Percentiles rank a stretch among this genome's conserved stretches.
Conservation (phyloP, 2,329 filamentous ascomycete genomes). For the Curvularia eragrostidis region DNA sequence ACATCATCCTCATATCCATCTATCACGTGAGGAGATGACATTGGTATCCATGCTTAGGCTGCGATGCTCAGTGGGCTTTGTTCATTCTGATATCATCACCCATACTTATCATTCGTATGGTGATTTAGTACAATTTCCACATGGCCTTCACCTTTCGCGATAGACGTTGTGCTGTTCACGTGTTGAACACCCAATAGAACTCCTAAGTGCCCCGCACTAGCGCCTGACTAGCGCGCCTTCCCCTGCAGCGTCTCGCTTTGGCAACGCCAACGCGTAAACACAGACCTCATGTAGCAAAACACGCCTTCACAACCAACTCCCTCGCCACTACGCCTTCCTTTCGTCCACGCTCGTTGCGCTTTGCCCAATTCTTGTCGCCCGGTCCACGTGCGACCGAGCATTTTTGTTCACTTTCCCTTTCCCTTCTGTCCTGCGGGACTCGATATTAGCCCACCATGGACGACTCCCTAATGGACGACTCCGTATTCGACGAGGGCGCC, state of each 20-base stretch:
- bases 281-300: constrained; percentile 18
- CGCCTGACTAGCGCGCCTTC: constrained; percentile 10
- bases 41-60: not conserved
- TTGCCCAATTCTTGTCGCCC: constrained; percentile 4
- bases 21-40: not conserved
- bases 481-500: constrained; percentile 52
- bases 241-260: constrained; percentile 21
- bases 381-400: not conserved
- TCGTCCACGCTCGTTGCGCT: constrained; percentile 15
- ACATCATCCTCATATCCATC: not conserved
- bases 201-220: constrained; percentile 14
- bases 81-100: not conserved
- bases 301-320: constrained; percentile 13
- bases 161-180: constrained; percentile 1
- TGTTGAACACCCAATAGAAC: constrained; percentile 3
- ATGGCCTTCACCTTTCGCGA: not conserved
- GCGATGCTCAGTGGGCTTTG: no score
- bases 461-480: constrained; percentile 51
- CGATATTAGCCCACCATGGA: constrained; percentile 47
- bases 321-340: constrained; percentile 15
- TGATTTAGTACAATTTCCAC: not conserved
- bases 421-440: constrained; percentile 37
- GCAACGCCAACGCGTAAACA: constrained; percentile 23
- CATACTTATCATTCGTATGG: no score
- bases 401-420: constrained; percentile 16